A percentile compares a stretch with the other conserved stretches of the same genome.
These are phyloP conservation scores for Hamamelis virginiana DNA, from an alignment of 164 flowering plant genomes.

Conservation along the genomic window DNA sequence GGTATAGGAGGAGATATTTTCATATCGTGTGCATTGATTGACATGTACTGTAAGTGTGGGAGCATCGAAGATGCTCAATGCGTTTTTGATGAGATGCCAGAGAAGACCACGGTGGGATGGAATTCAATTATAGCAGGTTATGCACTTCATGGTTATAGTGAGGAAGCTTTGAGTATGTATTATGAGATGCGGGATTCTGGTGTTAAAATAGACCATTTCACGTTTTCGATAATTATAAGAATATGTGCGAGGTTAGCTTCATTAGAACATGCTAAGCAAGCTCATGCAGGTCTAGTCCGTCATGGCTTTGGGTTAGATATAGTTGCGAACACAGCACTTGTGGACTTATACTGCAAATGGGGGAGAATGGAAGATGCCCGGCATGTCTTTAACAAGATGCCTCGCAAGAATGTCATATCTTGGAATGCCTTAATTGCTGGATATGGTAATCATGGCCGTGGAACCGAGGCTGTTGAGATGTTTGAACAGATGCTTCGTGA, in stretches of 20 bases:
- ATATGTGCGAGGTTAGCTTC: slow-evolving; percentile 57
- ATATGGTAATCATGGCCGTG: slow-evolving; percentile 61
- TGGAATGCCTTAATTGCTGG: slow-evolving; percentile 73
- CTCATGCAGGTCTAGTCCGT: slow-evolving; percentile 57
- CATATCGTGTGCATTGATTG: slow-evolving; percentile 54
- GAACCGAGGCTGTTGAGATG: slow-evolving; percentile 49
- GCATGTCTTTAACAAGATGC: slow-evolving; percentile 55
- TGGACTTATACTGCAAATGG: slow-evolving; percentile 71
- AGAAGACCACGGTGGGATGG: slow-evolving; percentile 69
- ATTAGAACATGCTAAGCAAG: slow-evolving; percentile 61
- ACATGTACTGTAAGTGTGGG: slow-evolving; percentile 72
- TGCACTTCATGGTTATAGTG: slow-evolving; percentile 66
- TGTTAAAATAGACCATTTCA: slow-evolving; percentile 58
- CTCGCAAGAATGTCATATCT: slow-evolving; percentile 46
- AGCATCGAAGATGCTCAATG: slow-evolving; percentile 50
- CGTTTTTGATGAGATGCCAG: slow-evolving; percentile 60
- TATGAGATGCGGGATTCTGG: slow-evolving; percentile 64
- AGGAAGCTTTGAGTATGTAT: slow-evolving; percentile 52
- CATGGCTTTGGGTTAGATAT: slow-evolving; percentile 60
- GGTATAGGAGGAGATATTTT: slow-evolving; percentile 36
- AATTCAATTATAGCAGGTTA: slow-evolving; percentile 63
- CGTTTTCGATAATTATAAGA: slow-evolving; percentile 52
- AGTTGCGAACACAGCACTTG: slow-evolving; percentile 64
- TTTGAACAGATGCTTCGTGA: slow-evolving; percentile 43
- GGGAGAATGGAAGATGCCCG: slow-evolving; percentile 59